phyloP scores from a whole-genome alignment of 73 alveolate species.

The Tetrahymena thermophila region DNA sequence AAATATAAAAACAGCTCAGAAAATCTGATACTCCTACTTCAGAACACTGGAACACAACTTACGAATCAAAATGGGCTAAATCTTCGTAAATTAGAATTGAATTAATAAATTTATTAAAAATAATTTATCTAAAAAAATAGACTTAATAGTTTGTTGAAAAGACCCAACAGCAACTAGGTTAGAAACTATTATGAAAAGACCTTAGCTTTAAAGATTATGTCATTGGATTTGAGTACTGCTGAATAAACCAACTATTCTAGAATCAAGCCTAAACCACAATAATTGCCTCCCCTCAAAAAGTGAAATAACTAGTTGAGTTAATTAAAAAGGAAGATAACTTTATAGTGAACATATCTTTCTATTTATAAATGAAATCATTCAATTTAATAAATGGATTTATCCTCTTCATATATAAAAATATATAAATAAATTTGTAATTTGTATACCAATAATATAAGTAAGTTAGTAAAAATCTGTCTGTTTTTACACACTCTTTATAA shows the following conservation, averaged over 20 bases:
- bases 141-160: slow-evolving; percentile 7
- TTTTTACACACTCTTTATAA: not conserved
- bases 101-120: not conserved
- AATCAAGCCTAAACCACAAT: not conserved
- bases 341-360: not conserved
- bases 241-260: slow-evolving; percentile 32
- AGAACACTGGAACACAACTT: slow-evolving; percentile 41
- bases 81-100: slow-evolving; percentile 8
- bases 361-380: not conserved
- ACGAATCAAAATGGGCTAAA: slow-evolving; percentile 40
- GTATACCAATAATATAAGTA: not conserved
- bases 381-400: not conserved
- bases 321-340: not conserved
- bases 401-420: not conserved
- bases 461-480: not conserved
- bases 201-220: slow-evolving; percentile 42
- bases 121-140: not conserved
- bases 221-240: slow-evolving; percentile 40
- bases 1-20: slow-evolving; percentile 8
- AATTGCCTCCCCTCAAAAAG: not conserved
- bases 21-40: slow-evolving; percentile 44
- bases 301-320: not conserved
- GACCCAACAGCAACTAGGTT: slow-evolving; percentile 25
- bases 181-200: slow-evolving; percentile 34
- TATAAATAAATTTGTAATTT: not conserved